These are phyloP conservation scores for Pittosporum tobira DNA, from an alignment of 129 eudicot genomes.

Conservation along the genomic window DNA sequence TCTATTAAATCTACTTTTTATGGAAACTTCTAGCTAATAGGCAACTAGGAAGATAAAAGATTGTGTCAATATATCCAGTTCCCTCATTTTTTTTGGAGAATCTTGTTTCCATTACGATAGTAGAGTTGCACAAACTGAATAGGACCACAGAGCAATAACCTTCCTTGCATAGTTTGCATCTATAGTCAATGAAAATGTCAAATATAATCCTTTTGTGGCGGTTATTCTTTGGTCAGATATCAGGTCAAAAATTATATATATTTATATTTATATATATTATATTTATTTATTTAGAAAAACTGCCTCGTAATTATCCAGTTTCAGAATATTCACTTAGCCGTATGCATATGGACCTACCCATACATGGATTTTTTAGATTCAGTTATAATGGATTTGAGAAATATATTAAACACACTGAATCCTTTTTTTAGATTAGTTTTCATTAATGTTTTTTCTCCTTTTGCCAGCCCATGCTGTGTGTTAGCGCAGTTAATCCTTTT, in stretches of 20 bases:
- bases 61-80: background rate
- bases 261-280: too few relatives aligned
- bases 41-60: background rate
- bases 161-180: background rate
- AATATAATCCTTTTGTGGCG: background rate
- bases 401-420: background rate
- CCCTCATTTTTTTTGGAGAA: background rate
- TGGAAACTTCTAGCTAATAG: background rate
- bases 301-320: background rate
- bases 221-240: background rate
- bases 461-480: conserved; percentile 98
- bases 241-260: too few relatives aligned
- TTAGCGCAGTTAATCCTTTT: conserved; percentile 81
- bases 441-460: background rate
- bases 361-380: background rate
- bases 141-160: background rate
- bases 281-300: too few relatives aligned
- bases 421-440: conserved; percentile 9
- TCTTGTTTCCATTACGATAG: background rate
- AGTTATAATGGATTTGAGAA: background rate
- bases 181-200: background rate
- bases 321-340: background rate
- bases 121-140: background rate
- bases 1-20: conserved; percentile 1
- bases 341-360: background rate